These are phyloP conservation scores for Limtongia smithiae DNA, from an alignment of 805 yeast genomes.

Conservation along the genomic window DNA sequence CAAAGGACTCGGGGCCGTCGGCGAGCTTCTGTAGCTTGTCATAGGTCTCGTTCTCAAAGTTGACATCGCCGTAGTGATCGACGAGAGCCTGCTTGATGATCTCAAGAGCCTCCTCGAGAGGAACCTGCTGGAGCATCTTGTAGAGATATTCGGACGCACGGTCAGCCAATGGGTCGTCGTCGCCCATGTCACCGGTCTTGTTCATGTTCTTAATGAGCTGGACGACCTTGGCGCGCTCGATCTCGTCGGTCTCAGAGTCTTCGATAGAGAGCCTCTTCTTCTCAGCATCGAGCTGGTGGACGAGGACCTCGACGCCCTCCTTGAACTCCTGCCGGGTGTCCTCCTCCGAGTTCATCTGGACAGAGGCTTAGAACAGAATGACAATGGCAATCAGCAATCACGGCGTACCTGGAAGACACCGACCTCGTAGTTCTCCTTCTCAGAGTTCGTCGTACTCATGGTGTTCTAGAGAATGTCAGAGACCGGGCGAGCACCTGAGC, in stretches of 20 bases:
- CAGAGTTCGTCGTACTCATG: too few species aligned
- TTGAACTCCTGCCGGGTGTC: too few species aligned
- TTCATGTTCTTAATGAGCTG: constrained; percentile 4
- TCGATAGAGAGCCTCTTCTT: too few species aligned
- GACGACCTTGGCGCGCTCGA: constrained; percentile 1
- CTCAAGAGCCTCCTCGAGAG: constrained; percentile 40
- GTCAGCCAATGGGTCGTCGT: constrained; percentile 11
- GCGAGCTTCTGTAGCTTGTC: constrained; percentile 2
- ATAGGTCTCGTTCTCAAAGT: constrained; percentile 38
- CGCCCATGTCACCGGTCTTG: constrained; percentile 3
- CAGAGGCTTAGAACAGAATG: too few species aligned
- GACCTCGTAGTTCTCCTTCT: too few species aligned
- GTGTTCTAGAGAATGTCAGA: too few species aligned
- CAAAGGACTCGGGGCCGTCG: constrained; percentile 4
- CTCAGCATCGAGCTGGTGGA: too few species aligned
- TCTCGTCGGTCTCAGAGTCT: not conserved
- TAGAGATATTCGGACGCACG: constrained; percentile 1
- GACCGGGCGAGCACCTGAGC: too few species aligned
- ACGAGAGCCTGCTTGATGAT: constrained; percentile 41
- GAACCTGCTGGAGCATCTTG: not conserved
- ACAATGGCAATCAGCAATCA: too few species aligned
- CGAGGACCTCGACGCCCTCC: too few species aligned
- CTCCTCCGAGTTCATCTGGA: too few species aligned
- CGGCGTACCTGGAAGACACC: too few species aligned
- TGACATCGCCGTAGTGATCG: constrained; percentile 48